Evolutionary conservation across 2,329 filamentous ascomycete genomes (phyloP).

Genomic region (Diaporthe longicolla): DNA sequence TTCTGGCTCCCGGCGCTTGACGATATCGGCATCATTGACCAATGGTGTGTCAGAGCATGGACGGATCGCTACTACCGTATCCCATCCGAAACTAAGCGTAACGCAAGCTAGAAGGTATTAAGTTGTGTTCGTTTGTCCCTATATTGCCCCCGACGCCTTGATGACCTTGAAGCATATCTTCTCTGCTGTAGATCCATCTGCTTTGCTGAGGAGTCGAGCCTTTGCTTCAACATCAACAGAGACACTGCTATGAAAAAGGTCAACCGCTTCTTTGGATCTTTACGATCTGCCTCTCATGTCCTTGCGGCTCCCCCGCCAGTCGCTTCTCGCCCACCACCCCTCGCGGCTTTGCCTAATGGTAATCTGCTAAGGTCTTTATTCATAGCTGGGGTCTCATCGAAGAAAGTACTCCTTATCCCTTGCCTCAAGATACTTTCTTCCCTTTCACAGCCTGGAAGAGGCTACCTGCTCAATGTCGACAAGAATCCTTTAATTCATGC

Average conservation of each 20-base stretch:
- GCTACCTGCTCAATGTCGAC: conserved; percentile 59
- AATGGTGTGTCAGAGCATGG: conserved; percentile 1
- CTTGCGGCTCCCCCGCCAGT: conserved; percentile 4
- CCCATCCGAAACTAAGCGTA: conserved; percentile 29
- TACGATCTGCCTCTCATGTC: conserved; percentile 24
- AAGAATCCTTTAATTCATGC: conserved; percentile 63
- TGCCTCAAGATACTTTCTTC: conserved; percentile 55
- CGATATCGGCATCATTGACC: conserved; percentile 32
- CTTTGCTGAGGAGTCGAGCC: neutral
- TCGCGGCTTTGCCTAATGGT: conserved; percentile 49
- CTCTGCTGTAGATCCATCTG: neutral
- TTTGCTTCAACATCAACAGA: neutral
- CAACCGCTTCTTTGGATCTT: conserved; percentile 33
- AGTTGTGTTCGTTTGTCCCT: conserved; percentile 15
- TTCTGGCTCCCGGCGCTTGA: conserved; percentile 13
- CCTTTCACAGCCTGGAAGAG: conserved; percentile 54
- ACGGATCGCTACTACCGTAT: neutral
- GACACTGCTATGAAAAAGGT: conserved; percentile 30
- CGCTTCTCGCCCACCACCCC: conserved; percentile 9
- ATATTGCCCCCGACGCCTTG: neutral
- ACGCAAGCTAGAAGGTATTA: conserved; percentile 16
- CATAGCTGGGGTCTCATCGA: conserved; percentile 62
- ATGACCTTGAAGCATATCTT: neutral
- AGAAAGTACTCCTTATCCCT: conserved; percentile 56
- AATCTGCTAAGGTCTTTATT: conserved; percentile 58